phyloP scores from a whole-genome alignment of 1,139 yeast genomes.

The Hyphopichia pseudoburtonii region DNA sequence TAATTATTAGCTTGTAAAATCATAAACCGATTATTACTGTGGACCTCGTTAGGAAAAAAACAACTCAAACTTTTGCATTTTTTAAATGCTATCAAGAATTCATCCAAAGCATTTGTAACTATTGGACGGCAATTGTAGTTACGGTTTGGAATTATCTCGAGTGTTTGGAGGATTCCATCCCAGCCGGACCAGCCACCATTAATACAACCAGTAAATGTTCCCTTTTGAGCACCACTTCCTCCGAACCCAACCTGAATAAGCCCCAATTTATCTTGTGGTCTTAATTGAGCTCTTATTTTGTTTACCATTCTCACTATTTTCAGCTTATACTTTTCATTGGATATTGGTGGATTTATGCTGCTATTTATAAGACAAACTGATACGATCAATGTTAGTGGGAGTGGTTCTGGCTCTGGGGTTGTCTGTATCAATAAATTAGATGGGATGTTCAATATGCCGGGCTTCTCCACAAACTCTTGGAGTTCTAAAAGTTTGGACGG shows the following conservation, averaged over 20 bases:
- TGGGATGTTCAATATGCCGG: constrained; percentile 46
- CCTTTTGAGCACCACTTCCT: constrained; percentile 33
- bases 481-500: neutral
- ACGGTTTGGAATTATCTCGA: constrained; percentile 33
- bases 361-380: constrained; percentile 44
- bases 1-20: constrained; percentile 23
- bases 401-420: constrained; percentile 37
- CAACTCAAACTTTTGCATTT: constrained; percentile 34
- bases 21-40: constrained; percentile 27
- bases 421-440: constrained; percentile 32
- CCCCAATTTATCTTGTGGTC: constrained; percentile 52
- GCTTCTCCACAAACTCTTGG: constrained; percentile 5
- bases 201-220: constrained; percentile 57
- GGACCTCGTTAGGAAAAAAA: constrained; percentile 21
- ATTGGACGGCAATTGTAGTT: constrained; percentile 13
- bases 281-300: constrained; percentile 27
- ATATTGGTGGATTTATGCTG: constrained; percentile 16
- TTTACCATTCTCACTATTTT: constrained; percentile 27
- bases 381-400: constrained; percentile 49
- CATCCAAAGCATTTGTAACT: constrained; percentile 19
- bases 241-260: constrained; percentile 54
- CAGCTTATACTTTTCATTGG: constrained; percentile 34
- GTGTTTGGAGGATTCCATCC: constrained; percentile 44
- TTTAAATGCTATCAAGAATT: constrained; percentile 25
- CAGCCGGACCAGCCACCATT: constrained; percentile 58